Evolutionary conservation across 2,329 filamentous ascomycete species (phyloP).

Genomic region (Claviceps sp.): DNA sequence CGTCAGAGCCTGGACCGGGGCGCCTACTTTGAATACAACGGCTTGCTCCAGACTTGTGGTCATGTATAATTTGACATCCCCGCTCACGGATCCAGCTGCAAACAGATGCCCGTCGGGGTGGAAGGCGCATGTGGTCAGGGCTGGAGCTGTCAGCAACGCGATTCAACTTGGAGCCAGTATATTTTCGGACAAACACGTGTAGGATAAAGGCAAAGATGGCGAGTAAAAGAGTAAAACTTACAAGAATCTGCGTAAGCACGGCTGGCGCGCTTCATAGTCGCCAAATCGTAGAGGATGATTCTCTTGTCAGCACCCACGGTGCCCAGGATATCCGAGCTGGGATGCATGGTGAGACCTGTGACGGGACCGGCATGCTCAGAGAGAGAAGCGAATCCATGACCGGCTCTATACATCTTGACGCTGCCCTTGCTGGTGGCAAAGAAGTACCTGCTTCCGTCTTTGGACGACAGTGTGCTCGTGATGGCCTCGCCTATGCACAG

Average conservation of each 20-base stretch:
- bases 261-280: constrained; percentile 51
- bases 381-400: constrained; percentile 54
- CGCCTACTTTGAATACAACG: constrained; percentile 56
- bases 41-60: constrained; percentile 66
- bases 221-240: constrained; percentile 32
- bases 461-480: constrained; percentile 51
- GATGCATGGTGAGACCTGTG: constrained; percentile 67
- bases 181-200: not conserved
- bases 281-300: constrained; percentile 77
- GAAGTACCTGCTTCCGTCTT: constrained; percentile 44
- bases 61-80: constrained; percentile 80
- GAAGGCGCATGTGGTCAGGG: constrained; percentile 67
- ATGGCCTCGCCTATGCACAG: constrained; percentile 56
- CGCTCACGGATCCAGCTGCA: constrained; percentile 66
- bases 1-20: constrained; percentile 59
- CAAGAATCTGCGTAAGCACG: constrained; percentile 70
- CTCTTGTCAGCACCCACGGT: constrained; percentile 88
- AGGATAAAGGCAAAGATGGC: not conserved
- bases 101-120: constrained; percentile 95
- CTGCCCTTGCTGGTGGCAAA: constrained; percentile 63
- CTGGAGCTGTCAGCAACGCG: constrained; percentile 25
- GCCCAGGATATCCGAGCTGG: constrained; percentile 68
- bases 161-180: not conserved
- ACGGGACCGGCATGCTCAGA: constrained; percentile 73
- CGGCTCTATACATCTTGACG: constrained; percentile 68